Base-by-base conservation (phyloP, 331 rosid genomes). In the Quercus lobata region DNA sequence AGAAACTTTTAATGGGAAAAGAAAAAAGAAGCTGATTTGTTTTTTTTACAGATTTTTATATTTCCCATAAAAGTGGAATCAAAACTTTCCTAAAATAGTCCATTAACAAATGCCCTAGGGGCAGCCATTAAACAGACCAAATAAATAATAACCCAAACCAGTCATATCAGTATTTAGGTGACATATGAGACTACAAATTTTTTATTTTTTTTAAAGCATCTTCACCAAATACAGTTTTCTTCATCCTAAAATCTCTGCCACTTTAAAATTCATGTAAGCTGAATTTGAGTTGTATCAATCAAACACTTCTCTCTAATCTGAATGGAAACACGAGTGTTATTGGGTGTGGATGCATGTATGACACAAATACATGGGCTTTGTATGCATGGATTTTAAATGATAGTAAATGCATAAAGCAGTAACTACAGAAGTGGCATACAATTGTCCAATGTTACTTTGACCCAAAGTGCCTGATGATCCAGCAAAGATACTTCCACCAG, bases 391-490 rank as follows among this genome's bases (percentile, higher is more conserved):
- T 18, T 46, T 3, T 35, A 7, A 8, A 57, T 21, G 32, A 63
- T 66, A 78, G 21, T 4, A 27, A 32, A 18, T 66, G 49, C 78
- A 44, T 6, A 81, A 29, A 74, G 18, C 69, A 52, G 73, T 41
- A 18, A 65, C 24, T 73, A 53, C 41, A 74, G 68, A 60, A 80
- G 57, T 32, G 81, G 86, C 98, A 80, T 93, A 96, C 99, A 57
- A 18, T 30, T 81, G 88, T 57, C 92, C 97, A 69, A 82, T 79
- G 84, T 80, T 90, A 80, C 79, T 93, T 83, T 81, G 98, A 35
- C 97, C 93, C 81, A 89, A 88, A 35, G 90, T 68, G 84, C 93
- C 89, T 4, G 86, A 73, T 55, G 89, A 69, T 68, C 93, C 92
- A 79, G 79, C 55, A n/a, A 77, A 84, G 73, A 72, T 85, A 82